Evolutionary conservation across 352 stramenopile genomes (phyloP).

Genomic region (Globisporangium mamillatum): DNA sequence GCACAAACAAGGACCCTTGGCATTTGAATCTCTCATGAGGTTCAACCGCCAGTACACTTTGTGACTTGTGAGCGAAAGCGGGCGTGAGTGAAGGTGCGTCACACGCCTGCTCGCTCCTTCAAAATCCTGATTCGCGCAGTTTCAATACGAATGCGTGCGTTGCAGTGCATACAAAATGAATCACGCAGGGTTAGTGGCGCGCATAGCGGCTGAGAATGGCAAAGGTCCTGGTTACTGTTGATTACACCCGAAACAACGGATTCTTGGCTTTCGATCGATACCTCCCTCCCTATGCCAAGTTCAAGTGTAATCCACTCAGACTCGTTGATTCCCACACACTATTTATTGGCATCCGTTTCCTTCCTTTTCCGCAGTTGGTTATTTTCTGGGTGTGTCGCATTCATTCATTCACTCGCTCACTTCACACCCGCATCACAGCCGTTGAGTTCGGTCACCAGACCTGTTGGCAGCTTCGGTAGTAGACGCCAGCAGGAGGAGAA

Average conservation of each 20-base stretch:
- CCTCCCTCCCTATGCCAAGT: slow-evolving; percentile 7
- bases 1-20: not conserved
- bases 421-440: not conserved
- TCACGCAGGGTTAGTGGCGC: not conserved
- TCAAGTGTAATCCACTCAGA: not conserved
- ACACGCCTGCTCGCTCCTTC: not conserved
- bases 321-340: not conserved
- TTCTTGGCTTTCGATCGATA: not conserved
- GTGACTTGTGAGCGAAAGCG: not conserved
- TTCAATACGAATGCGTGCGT: not conserved
- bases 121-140: not conserved
- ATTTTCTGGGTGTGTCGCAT: not conserved
- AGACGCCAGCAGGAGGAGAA: not conserved
- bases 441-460: not conserved
- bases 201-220: not conserved
- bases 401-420: not conserved
- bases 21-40: not conserved
- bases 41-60: not conserved
- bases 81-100: not conserved
- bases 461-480: too few relatives aligned
- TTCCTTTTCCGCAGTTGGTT: not conserved
- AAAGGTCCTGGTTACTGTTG: not conserved
- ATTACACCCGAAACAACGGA: not conserved
- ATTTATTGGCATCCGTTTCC: not conserved
- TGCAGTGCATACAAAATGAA: not conserved